Evolutionary conservation across 139 green algal genomes (phyloP).

Genomic region (Auxenochlorella protothecoides): DNA sequence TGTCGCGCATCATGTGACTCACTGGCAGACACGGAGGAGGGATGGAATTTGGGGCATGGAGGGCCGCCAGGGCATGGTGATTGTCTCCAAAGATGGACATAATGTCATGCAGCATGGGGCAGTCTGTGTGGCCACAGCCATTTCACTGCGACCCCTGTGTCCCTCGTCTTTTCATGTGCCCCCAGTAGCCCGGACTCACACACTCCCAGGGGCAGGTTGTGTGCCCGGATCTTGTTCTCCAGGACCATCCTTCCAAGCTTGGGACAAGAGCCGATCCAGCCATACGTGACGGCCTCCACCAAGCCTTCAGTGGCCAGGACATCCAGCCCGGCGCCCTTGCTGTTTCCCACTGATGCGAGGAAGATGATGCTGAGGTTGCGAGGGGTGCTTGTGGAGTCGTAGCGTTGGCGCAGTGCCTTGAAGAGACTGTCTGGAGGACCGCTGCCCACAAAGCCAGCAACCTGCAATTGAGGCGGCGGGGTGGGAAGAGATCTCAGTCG

Average conservation of each 20-base stretch:
- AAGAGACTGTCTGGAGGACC: conserved; percentile 25
- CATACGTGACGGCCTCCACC: conserved; percentile 3
- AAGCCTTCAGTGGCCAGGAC: conserved; percentile 11
- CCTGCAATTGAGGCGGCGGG: conserved; percentile 4
- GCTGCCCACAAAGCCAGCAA: conserved; percentile 27
- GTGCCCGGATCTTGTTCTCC: conserved; percentile 15
- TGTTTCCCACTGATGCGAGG: conserved; percentile 11
- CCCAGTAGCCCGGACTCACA: conserved; percentile 4
- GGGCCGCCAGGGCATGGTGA: neutral
- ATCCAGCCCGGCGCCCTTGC: neutral
- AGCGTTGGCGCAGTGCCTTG: conserved; percentile 15
- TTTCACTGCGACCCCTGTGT: neutral
- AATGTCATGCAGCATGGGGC: too few species aligned
- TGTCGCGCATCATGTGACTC: conserved; percentile 35
- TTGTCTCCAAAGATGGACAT: neutral
- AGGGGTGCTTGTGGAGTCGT: conserved; percentile 15
- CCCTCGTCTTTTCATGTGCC: neutral
- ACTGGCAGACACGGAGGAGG: conserved; percentile 12
- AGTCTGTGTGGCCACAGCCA: neutral
- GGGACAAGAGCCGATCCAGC: conserved; percentile 21
- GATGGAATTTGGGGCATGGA: neutral
- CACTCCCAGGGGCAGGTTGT: conserved; percentile 36
- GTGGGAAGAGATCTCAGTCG: neutral
- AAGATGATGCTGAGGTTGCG: conserved; percentile 16
- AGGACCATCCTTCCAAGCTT: conserved; percentile 12